These are phyloP conservation scores for Arachis hypogaea DNA, from an alignment of 306 rosid genomes.

Conservation along the genomic window DNA sequence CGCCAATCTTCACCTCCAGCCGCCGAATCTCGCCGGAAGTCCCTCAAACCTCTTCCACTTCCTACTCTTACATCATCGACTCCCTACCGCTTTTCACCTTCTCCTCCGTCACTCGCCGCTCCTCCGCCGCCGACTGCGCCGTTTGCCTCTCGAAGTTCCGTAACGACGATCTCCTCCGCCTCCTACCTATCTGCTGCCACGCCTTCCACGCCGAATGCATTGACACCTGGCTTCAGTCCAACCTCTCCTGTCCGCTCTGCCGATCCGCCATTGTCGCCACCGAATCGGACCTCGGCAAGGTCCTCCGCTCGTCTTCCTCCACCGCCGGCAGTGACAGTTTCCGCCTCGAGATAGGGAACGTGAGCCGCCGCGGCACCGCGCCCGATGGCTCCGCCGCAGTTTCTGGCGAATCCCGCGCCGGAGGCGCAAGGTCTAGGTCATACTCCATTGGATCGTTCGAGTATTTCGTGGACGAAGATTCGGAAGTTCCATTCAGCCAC, in stretches of 20 bases:
- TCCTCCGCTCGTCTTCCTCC: slow-evolving; percentile 31
- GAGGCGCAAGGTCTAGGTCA: slow-evolving; percentile 51
- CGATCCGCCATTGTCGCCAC: slow-evolving; percentile 61
- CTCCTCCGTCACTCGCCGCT: slow-evolving; percentile 58
- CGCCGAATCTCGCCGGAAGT: slow-evolving; percentile 60
- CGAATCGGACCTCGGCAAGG: slow-evolving; percentile 59
- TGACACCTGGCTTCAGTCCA: slow-evolving; percentile 73
- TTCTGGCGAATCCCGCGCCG: not conserved
- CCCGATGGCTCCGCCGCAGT: not conserved
- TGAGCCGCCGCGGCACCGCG: slow-evolving; percentile 54
- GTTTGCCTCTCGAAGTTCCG: slow-evolving; percentile 76
- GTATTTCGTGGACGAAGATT: slow-evolving; percentile 65
- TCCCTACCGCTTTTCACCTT: slow-evolving; percentile 66
- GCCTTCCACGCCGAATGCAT: slow-evolving; percentile 73
- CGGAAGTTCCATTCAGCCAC: slow-evolving; percentile 56
- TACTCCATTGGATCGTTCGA: slow-evolving; percentile 89
- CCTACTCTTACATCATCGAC: slow-evolving; percentile 35
- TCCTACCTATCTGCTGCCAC: slow-evolving; percentile 75
- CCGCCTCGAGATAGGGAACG: slow-evolving; percentile 68
- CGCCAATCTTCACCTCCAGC: slow-evolving; percentile 36
- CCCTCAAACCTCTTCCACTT: not conserved
- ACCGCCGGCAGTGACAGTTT: slow-evolving; percentile 45
- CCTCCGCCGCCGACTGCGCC: slow-evolving; percentile 67
- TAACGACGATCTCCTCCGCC: slow-evolving; percentile 60
- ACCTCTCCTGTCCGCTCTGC: slow-evolving; percentile 77